phyloP scores from a whole-genome alignment of 345 rosid species.

The Boechera stricta region DNA sequence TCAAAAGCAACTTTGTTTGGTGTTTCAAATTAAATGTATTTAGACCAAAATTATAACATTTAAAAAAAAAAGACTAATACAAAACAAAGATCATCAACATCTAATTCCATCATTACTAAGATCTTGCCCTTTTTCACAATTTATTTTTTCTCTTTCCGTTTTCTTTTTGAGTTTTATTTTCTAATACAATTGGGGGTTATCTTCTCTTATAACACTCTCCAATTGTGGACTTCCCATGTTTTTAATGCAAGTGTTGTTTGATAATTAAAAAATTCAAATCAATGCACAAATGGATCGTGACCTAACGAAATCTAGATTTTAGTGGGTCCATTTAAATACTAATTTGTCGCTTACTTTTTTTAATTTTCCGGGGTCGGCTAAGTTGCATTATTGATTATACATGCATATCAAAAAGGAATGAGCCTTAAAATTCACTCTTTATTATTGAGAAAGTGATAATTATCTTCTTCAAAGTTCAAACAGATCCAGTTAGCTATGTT shows the following conservation, averaged over 20 bases:
- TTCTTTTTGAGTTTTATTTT: not conserved
- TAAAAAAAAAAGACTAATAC: not conserved
- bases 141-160: not conserved
- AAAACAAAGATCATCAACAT: slow-evolving; percentile 34
- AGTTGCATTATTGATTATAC: slow-evolving; percentile 6
- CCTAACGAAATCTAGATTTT: slow-evolving; percentile 36
- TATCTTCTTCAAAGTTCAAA: slow-evolving; percentile 12
- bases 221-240: slow-evolving; percentile 27
- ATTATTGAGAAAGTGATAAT: not conserved
- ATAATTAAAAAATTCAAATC: slow-evolving; percentile 9
- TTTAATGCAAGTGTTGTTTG: slow-evolving; percentile 27
- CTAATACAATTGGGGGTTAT: slow-evolving; percentile 11
- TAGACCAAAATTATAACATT: slow-evolving; percentile 20
- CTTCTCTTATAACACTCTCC: not conserved
- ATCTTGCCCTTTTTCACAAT: slow-evolving; percentile 28
- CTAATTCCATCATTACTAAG: slow-evolving; percentile 39
- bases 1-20: slow-evolving; percentile 32
- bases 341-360: slow-evolving; percentile 18
- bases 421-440: slow-evolving; percentile 5
- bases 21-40: slow-evolving; percentile 25
- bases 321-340: slow-evolving; percentile 29
- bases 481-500: slow-evolving; percentile 4
- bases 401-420: slow-evolving; percentile 16
- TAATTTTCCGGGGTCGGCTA: slow-evolving; percentile 26
- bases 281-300: slow-evolving; percentile 28